phyloP scores from a whole-genome alignment of 306 rosid genomes.

The Fagus sylvatica region DNA sequence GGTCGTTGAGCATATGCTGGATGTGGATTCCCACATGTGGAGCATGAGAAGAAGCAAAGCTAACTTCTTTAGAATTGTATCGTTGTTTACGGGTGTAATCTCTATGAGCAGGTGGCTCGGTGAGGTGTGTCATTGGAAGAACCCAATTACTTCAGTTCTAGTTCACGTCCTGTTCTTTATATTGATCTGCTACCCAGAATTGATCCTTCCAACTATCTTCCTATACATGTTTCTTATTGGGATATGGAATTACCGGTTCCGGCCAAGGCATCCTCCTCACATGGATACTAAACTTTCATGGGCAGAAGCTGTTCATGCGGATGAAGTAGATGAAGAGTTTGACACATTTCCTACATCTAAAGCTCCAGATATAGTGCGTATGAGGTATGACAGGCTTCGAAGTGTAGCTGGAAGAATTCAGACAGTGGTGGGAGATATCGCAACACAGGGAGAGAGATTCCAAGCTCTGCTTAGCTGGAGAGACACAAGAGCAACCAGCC shows the following conservation, averaged over 20 bases:
- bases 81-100: slow-evolving; percentile 59
- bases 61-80: slow-evolving; percentile 69
- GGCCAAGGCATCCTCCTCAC: slow-evolving; percentile 65
- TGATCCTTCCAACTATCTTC: slow-evolving; percentile 70
- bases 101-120: slow-evolving; percentile 70
- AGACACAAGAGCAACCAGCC: slow-evolving; percentile 63
- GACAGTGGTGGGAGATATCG: slow-evolving; percentile 65
- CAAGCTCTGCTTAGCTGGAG: slow-evolving; percentile 59
- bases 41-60: slow-evolving; percentile 85
- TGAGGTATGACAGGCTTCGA: slow-evolving; percentile 77
- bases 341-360: slow-evolving; percentile 75
- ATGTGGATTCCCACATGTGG: slow-evolving; percentile 92
- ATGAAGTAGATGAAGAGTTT: slow-evolving; percentile 70
- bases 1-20: slow-evolving; percentile 85
- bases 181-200: slow-evolving; percentile 67
- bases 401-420: slow-evolving; percentile 76
- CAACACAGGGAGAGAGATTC: slow-evolving; percentile 70
- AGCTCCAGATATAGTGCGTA: slow-evolving; percentile 49
- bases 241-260: slow-evolving; percentile 64
- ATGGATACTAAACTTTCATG: slow-evolving; percentile 84
- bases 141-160: slow-evolving; percentile 61
- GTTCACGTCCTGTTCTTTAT: slow-evolving; percentile 71
- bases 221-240: slow-evolving; percentile 87
- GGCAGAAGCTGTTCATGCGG: slow-evolving; percentile 76
- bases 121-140: slow-evolving; percentile 74